phyloP scores from a whole-genome alignment of 2,329 filamentous ascomycete species.

The Xylaria arbuscula region DNA sequence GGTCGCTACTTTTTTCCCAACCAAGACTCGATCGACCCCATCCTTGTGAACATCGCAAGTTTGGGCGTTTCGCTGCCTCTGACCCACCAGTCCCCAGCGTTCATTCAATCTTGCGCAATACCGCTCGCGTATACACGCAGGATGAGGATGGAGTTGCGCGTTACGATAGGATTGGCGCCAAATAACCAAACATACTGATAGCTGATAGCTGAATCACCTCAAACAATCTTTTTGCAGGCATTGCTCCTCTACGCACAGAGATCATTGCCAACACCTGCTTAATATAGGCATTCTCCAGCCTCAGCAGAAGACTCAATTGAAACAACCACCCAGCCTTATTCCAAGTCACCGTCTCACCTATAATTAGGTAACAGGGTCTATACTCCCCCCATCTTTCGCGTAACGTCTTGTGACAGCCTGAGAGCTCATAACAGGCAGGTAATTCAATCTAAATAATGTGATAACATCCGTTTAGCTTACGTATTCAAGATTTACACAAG shows the following conservation, averaged over 20 bases:
- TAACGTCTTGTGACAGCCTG: background rate
- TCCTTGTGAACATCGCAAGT: background rate
- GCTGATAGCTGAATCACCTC: background rate
- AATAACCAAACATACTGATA: background rate
- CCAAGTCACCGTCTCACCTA: slow-evolving; percentile 18
- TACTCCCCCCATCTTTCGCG: background rate
- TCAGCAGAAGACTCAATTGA: background rate
- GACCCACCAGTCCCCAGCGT: background rate
- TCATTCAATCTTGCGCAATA: background rate
- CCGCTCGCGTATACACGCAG: background rate
- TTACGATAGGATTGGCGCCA: background rate
- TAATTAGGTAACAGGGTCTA: slow-evolving; percentile 6
- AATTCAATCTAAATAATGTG: background rate
- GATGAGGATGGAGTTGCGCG: background rate
- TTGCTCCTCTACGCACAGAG: no score
- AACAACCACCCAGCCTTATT: slow-evolving; percentile 15
- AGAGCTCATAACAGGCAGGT: slow-evolving; percentile 1
- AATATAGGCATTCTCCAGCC: background rate
- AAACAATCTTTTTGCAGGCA: background rate
- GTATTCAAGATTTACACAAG: background rate
- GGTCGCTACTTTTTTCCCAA: slow-evolving; percentile 22
- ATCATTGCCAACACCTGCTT: background rate
- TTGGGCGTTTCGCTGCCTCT: background rate
- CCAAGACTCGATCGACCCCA: slow-evolving; percentile 15
- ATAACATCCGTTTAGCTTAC: slow-evolving; percentile 3